Percentiles rank a stretch among this genome's conserved stretches.
Conservation (phyloP, 1,284 basidiomycete species). For the Coniophora puteana region DNA sequence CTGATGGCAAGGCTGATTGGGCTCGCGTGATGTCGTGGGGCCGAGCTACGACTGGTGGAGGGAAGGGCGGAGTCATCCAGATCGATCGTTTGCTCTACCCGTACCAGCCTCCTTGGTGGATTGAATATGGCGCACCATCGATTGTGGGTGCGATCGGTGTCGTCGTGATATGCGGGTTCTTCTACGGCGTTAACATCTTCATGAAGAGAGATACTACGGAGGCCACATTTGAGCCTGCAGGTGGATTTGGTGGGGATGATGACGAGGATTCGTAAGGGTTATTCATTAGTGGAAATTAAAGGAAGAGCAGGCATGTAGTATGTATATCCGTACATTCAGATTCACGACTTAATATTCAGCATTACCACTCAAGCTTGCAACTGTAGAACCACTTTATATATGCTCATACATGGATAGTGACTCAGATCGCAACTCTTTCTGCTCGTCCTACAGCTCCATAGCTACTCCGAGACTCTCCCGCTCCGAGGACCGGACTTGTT, state of each 20-base stretch:
- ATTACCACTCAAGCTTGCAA: slow-evolving; percentile 1
- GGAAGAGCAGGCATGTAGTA: slow-evolving; percentile 11
- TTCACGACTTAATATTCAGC: background rate
- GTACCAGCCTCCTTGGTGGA: slow-evolving; percentile 83
- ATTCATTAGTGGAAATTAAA: slow-evolving; percentile 7
- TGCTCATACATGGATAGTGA: no score
- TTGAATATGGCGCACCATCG: slow-evolving; percentile 61
- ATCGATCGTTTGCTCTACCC: slow-evolving; percentile 84
- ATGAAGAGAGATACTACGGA: slow-evolving; percentile 74
- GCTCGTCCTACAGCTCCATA: no score
- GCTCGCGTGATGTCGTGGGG: slow-evolving; percentile 82
- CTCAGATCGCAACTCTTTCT: no score
- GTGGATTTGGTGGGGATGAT: slow-evolving; percentile 68
- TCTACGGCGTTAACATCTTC: slow-evolving; percentile 59
- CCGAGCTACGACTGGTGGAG: slow-evolving; percentile 66
- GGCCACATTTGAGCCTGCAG: slow-evolving; percentile 81
- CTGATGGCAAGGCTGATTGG: slow-evolving; percentile 65
- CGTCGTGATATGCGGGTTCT: slow-evolving; percentile 62
- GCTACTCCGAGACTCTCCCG: no score
- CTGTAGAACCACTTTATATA: no score
- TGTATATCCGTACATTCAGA: slow-evolving; percentile 5
- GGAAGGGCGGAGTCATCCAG: slow-evolving; percentile 82
- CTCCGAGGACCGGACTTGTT: no score
- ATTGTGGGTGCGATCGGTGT: slow-evolving; percentile 56
- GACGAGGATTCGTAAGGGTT: slow-evolving; percentile 36